phyloP scores from a whole-genome alignment of 2,329 filamentous ascomycete genomes.

The Colletotrichum sp. region DNA sequence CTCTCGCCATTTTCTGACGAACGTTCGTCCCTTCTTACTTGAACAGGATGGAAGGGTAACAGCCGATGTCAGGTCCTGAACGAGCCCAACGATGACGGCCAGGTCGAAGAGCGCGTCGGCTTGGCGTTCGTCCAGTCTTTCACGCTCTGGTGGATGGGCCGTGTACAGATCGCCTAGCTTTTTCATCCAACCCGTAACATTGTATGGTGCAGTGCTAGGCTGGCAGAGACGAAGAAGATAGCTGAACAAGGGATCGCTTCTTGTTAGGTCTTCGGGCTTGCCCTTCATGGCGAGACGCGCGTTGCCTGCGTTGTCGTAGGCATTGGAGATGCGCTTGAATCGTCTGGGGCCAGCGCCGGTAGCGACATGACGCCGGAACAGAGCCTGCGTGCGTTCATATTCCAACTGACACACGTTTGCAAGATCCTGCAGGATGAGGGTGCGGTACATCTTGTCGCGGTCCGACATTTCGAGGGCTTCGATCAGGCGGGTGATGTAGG shows the following conservation, averaged over 20 bases:
- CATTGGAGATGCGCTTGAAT: conserved; percentile 45
- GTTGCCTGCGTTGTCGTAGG: conserved; percentile 37
- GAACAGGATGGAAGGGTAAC: not conserved
- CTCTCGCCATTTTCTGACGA: conserved; percentile 30
- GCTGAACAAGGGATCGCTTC: conserved; percentile 43
- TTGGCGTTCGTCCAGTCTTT: not conserved
- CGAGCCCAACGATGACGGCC: conserved; percentile 41
- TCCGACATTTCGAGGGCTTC: not conserved
- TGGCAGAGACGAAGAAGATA: conserved; percentile 51
- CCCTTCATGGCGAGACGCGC: conserved; percentile 43
- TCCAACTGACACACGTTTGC: conserved; percentile 50
- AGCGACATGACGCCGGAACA: conserved; percentile 46
- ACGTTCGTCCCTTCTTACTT: not conserved
- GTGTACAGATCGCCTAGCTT: not conserved
- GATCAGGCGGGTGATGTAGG: not conserved
- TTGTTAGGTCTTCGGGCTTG: conserved; percentile 42
- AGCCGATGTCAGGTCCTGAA: conserved; percentile 42
- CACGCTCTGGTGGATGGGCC: not conserved
- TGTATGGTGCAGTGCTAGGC: conserved; percentile 28
- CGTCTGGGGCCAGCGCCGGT: conserved; percentile 37
- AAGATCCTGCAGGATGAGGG: conserved; percentile 48
- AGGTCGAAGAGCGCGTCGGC: conserved; percentile 36
- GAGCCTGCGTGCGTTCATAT: conserved; percentile 39
- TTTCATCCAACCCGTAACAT: not conserved
- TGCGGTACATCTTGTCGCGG: conserved; percentile 32